These are phyloP conservation scores for Mycena galericulata DNA, from an alignment of 768 basidiomycete genomes.

Conservation along the genomic window DNA sequence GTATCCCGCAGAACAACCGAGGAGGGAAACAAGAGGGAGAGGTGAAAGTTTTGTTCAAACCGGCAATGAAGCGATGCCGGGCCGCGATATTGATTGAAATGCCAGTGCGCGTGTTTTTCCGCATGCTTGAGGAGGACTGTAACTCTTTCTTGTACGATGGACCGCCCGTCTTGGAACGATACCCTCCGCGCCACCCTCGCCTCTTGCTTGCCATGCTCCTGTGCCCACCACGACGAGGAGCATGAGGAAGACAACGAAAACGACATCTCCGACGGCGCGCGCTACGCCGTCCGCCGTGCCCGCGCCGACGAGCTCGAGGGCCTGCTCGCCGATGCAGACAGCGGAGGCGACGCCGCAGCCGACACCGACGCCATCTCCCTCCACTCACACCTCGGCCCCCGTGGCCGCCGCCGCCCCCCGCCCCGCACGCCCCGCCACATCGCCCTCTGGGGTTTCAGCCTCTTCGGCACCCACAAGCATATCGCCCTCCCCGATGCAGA, in stretches of 20 bases:
- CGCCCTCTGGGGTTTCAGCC: constrained; percentile 21
- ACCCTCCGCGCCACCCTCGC: constrained; percentile 14
- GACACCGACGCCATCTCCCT: constrained; percentile 33
- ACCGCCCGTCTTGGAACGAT: constrained; percentile 29
- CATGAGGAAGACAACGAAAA: background rate
- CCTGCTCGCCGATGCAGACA: constrained; percentile 19
- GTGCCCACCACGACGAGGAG: background rate
- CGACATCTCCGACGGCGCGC: background rate
- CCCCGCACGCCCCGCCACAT: constrained; percentile 31
- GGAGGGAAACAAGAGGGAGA: no score
- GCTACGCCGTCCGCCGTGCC: constrained; percentile 19
- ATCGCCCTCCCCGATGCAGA: background rate
- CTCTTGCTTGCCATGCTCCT: constrained; percentile 26
- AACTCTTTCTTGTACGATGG: constrained; percentile 1
- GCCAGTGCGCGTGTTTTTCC: no score
- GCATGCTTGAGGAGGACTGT: no score
- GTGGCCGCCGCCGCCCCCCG: constrained; percentile 15
- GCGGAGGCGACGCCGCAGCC: constrained; percentile 20
- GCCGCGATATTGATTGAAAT: no score
- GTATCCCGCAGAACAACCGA: no score
- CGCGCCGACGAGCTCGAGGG: constrained; percentile 31
- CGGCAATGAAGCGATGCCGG: no score
- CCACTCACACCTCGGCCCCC: constrained; percentile 32
- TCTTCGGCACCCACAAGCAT: constrained; percentile 16
- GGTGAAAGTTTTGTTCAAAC: no score